Conservation (phyloP, 2,329 filamentous ascomycete genomes). For the Cladosporium sp. region DNA sequence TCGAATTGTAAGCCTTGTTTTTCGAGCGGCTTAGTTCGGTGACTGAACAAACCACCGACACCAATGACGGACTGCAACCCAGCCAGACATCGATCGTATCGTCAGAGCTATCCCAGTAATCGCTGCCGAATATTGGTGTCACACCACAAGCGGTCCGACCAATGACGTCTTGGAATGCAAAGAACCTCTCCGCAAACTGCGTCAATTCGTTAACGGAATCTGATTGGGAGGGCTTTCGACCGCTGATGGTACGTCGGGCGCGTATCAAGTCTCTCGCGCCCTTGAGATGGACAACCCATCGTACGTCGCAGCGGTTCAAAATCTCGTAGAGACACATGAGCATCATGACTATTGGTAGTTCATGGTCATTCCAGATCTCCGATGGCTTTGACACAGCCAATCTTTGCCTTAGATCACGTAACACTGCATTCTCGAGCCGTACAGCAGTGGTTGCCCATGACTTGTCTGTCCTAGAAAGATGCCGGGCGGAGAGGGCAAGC, state of each 20-base stretch:
- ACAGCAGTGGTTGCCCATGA: slow-evolving; percentile 30
- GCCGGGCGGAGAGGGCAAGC: slow-evolving; percentile 35
- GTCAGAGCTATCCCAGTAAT: slow-evolving; percentile 41
- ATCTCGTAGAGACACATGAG: slow-evolving; percentile 44
- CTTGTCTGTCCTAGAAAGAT: slow-evolving; percentile 30
- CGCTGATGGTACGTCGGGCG: slow-evolving; percentile 26
- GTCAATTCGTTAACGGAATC: slow-evolving; percentile 19
- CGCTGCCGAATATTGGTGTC: slow-evolving; percentile 40
- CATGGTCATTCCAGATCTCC: slow-evolving; percentile 20
- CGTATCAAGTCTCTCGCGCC: slow-evolving; percentile 44
- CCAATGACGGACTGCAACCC: slow-evolving; percentile 43
- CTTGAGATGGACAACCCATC: slow-evolving; percentile 44
- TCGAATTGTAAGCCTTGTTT: slow-evolving; percentile 21
- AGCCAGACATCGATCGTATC: slow-evolving; percentile 42
- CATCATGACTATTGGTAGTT: slow-evolving; percentile 40
- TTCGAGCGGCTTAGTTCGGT: slow-evolving; percentile 41
- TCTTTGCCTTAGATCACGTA: slow-evolving; percentile 32
- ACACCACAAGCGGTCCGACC: slow-evolving; percentile 46
- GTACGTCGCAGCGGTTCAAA: slow-evolving; percentile 34
- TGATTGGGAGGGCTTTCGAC: slow-evolving; percentile 12
- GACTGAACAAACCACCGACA: slow-evolving; percentile 42
- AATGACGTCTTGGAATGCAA: slow-evolving; percentile 48
- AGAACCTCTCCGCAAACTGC: slow-evolving; percentile 41
- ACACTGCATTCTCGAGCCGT: slow-evolving; percentile 32
- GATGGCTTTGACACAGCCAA: slow-evolving; percentile 26